Evolutionary conservation across 208 protist genomes (phyloP), one percentile per base, ranked within the genome.

Genomic region (Trypanosoma lewisi): DNA sequence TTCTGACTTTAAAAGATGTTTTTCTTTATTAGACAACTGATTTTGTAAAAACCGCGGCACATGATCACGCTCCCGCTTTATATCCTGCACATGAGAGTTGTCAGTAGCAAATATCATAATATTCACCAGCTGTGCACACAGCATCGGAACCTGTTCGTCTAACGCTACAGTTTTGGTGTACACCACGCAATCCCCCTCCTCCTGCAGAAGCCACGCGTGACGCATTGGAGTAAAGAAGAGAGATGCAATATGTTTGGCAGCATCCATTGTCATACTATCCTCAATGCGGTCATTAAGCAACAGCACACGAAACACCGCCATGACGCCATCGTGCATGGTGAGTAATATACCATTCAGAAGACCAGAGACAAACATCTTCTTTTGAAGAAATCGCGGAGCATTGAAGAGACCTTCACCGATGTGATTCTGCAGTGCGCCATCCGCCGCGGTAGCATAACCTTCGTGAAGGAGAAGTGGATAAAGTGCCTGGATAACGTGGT

Each of bases 381-480:
- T 81, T 21, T 34, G 19, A 0, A 54, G 27, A 73, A 86, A 84
- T 0, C 72, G 65, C 17, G 52, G 41, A 2, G 65, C 51, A n/a
- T 63, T 37, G 34, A 89, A 76, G 16, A 91, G 68, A 5, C 83
- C 69, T 0, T 75, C 67, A 4, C 68, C 70, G 31, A 89, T 78
- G 54, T 61, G 52, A 59, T 86, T 84, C 48, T 85, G 72, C 28
- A 56, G 68, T 17, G 56, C 33, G 14, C 21, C 36, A 14, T 14
- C 17, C 4, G 7, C 16, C 28, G 17, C 36, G n/a, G n/a, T n/a
- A 4, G 37, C 57, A 28, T 21, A 8, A 21, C 30, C 25, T 28
- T 42, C 21, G n/a, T 56, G n/a, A 25, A 74, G 73, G 23, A 95
- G 76, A 31, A 94, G 68, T 0, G 89, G 85, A 63, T 93, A 93